Base-by-base conservation (phyloP, 306 rosid species). In the Prunus fruticosa region DNA sequence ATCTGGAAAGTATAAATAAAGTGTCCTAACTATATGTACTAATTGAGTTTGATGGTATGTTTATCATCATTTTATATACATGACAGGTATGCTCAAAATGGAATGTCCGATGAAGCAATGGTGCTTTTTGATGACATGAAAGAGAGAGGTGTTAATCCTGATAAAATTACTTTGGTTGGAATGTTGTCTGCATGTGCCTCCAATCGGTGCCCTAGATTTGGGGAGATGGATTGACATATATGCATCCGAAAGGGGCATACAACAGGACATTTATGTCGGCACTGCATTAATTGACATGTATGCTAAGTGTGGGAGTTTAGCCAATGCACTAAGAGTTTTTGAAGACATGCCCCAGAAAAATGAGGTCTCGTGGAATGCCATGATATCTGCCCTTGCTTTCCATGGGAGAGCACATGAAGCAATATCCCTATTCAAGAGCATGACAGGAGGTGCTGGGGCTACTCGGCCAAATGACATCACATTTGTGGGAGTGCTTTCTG, bases 351-450 rank as follows among this genome's bases (percentile, higher is more conserved):
- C 96, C 66, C 84, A 7, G 23, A 94, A 90, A 82, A 92, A 92
- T 71, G 96, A 94, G 79, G 97, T 86, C 68, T 89, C 98, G 22
- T 94, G 98, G 98, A 94, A 92, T 79, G 95, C 95, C 67, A 92
- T 92, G 95, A 94, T 94, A 67, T 89, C 98, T 81, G 97, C 96
- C 11, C 91, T 92, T 85, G 98, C 97, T 80, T 90, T 88, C 83
- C 96, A 94, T 78, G 98, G 97, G 16, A 82, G 81, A 83, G 97
- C 97, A 23, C 57, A 77, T 82, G 96, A 92, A 64, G 95, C 96
- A 60, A 67, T 94, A 18, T 71, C 89, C 72, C 78, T 91, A 25
- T 94, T 94, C 79, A 63, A 89, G 77, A 74, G 89, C 67, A 88
- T 93, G 97, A 80, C 86, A 43, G 66, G 78, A 30, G 96, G 91